Base-by-base conservation (phyloP, 495 filamentous ascomycete species). In the Choiromyces venosus region DNA sequence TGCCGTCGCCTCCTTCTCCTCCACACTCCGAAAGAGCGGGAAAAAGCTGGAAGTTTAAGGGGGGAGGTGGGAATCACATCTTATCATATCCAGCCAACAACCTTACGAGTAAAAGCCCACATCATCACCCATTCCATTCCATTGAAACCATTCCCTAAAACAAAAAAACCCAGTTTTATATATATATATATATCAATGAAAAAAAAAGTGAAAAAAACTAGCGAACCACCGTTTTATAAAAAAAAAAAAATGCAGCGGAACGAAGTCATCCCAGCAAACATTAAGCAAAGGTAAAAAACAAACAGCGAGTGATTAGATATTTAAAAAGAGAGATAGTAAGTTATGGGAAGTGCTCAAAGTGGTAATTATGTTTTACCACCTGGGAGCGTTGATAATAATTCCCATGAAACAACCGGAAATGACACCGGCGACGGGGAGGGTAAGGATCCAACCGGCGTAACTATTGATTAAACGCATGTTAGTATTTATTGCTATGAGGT, bases 391-490 rank as follows among this genome's bases (percentile, higher is more conserved):
- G 70, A 89, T 82, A 66, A 87, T 83, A 71, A 89, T 84, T 6
- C 85, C 87, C 84, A 87, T 88, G 39, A 89, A 79, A 52, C 85
- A 83, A 7, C 87, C 88, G 21, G 86, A 84, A 69, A 90, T 84
- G 37, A 88, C 84, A 52, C 86, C 88, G 3, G 88, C 83, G 37
- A 84, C 80, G 4, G 88, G 88, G 38, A 90, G 81, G 8, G 88
- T 89, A 37, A 88, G 81, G 69, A 89, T 80, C 88, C 88, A 90
- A 52, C 86, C 85, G 16, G 84, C 74, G 74, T 88, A 86, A 76
- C 52, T 61, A 61, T 12, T 12, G 33, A 29, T n/a, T n/a, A n/a
- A n/a, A n/a, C n/a, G 16, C 25, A 61, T 14, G 1, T 61, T 33
- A 61, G 52, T 61, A 61, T 29, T 29, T 1, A 33, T 18, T 18